Evolutionary conservation across 2,329 filamentous ascomycete genomes (phyloP).

Genomic region (Chalaropsis thielavioides): DNA sequence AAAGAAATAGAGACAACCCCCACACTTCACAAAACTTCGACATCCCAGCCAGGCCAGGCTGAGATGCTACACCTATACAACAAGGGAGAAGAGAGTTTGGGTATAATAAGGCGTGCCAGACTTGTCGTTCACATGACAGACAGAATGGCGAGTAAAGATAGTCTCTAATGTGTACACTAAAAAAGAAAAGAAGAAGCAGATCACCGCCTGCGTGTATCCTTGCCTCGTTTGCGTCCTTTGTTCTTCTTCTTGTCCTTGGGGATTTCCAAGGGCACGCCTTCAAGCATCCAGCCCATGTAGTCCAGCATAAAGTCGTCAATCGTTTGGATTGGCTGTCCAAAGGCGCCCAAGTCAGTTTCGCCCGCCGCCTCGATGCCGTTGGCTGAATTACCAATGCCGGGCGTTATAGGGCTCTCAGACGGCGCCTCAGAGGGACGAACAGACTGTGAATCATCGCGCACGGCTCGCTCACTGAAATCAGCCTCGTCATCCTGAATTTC

Average conservation of each 20-base stretch:
- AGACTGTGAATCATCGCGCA: constrained; percentile 19
- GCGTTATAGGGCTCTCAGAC: constrained; percentile 1
- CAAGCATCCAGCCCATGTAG: constrained; percentile 49
- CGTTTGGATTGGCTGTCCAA: constrained; percentile 41
- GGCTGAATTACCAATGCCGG: constrained; percentile 22
- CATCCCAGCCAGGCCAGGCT: not conserved
- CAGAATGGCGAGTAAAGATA: not conserved
- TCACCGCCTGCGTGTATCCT: constrained; percentile 40
- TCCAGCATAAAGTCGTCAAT: constrained; percentile 65
- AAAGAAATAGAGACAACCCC: not conserved
- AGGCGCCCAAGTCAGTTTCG: constrained; percentile 42
- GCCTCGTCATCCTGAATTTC: constrained; percentile 77
- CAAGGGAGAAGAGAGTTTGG: not conserved
- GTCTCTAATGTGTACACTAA: not conserved
- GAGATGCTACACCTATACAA: not conserved
- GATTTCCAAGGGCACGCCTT: constrained; percentile 44
- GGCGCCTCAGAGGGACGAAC: not conserved
- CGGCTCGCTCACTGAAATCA: constrained; percentile 54
- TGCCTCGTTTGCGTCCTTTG: constrained; percentile 40
- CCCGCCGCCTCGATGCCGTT: constrained; percentile 22
- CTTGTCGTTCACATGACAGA: not conserved
- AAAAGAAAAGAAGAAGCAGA: not conserved
- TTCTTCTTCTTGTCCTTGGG: constrained; percentile 51
- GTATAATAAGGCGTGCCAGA: not conserved
- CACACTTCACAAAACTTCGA: not conserved